A percentile compares a stretch with the other conserved stretches of the same genome.
phyloP scores from a whole-genome alignment of 306 rosid genomes.

The Vigna unguiculata region DNA sequence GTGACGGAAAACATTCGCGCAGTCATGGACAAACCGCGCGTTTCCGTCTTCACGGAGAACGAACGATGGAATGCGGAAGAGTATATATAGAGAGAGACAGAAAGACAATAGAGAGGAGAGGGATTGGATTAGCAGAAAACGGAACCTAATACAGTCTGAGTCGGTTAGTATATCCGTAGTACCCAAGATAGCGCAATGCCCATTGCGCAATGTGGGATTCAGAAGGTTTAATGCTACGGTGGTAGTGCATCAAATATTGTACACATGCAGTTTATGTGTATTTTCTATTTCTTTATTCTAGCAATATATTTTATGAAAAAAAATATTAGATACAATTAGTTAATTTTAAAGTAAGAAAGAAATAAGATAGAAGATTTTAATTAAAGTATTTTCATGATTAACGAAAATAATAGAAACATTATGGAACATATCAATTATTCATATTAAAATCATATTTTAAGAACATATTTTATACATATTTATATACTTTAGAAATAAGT shows the following conservation, averaged over 20 bases:
- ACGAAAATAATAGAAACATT: no score
- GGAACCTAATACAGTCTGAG: conserved; percentile 34
- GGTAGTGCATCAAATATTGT: not conserved
- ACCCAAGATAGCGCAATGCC: not conserved
- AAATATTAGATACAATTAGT: no score
- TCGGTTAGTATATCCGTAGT: conserved; percentile 36
- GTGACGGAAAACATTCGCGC: conserved; percentile 23
- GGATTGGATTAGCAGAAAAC: conserved; percentile 1
- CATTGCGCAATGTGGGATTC: not conserved
- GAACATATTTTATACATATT: no score
- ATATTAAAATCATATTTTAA: no score
- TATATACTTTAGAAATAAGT: no score
- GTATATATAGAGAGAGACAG: not conserved
- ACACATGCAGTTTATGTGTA: not conserved
- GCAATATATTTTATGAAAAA: no score
- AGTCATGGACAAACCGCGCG: conserved; percentile 33
- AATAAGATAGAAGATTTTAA: no score
- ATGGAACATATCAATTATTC: no score
- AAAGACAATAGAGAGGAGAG: not conserved
- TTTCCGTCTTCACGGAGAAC: conserved; percentile 21
- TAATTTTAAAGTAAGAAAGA: no score
- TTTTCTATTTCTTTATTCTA: no score
- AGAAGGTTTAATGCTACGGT: not conserved
- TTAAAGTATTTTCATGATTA: no score
- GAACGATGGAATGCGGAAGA: not conserved